phyloP scores from a whole-genome alignment of 805 yeast genomes.

The Nakazawaea peltata region DNA sequence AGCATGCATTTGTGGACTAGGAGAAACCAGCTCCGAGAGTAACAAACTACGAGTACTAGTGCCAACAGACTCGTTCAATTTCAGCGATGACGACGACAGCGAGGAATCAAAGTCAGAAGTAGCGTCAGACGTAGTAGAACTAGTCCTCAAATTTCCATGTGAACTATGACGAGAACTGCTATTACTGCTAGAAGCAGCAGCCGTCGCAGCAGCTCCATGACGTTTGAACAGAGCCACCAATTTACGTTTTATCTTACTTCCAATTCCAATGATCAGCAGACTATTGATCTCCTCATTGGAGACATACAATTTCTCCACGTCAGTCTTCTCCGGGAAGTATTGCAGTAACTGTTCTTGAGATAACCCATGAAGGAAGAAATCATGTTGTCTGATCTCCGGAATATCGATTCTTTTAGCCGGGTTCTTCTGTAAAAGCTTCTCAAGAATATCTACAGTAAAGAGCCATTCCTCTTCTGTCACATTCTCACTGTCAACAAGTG shows the following conservation, averaged over 20 bases:
- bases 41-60: constrained; percentile 2
- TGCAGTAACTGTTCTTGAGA: constrained; percentile 18
- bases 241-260: constrained; percentile 49
- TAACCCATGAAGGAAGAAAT: constrained; percentile 38
- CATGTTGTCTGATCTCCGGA: constrained; percentile 65
- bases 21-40: constrained; percentile 5
- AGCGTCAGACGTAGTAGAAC: too few species aligned
- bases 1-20: too few species aligned
- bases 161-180: too few species aligned
- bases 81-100: constrained; percentile 4
- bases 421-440: constrained; percentile 57
- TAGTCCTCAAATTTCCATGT: too few species aligned
- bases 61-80: too few species aligned
- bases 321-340: constrained; percentile 14
- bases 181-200: too few species aligned
- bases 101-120: constrained; percentile 1
- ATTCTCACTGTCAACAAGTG: constrained; percentile 2
- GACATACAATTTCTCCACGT: constrained; percentile 39
- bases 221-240: constrained; percentile 31
- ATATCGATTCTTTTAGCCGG: constrained; percentile 64
- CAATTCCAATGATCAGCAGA: constrained; percentile 85
- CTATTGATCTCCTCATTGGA: constrained; percentile 61
- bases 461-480: constrained; percentile 19
- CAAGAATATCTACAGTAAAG: constrained; percentile 50
- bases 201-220: too few species aligned